Evolutionary conservation across 1,284 basidiomycete species (phyloP).

Genomic region (Xerocomus alliaceus): DNA sequence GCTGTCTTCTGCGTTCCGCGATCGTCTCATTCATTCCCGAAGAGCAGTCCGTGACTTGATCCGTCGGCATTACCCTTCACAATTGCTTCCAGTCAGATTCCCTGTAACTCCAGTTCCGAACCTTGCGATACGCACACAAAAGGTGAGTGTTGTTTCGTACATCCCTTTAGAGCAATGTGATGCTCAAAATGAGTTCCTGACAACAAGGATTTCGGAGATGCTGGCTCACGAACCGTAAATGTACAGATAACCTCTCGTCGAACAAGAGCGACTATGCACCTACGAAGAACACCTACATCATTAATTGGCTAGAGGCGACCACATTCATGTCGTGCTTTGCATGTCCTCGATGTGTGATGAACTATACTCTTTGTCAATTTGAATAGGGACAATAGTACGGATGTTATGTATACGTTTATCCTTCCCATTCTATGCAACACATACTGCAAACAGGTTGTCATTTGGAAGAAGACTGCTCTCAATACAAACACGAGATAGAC

Average conservation of each 20-base stretch:
- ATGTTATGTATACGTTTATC: not conserved
- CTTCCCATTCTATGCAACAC: not conserved
- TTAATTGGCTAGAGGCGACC: not conserved
- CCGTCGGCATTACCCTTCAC: constrained; percentile 12
- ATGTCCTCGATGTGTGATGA: not conserved
- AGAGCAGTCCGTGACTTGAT: constrained; percentile 17
- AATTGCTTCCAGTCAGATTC: constrained; percentile 12
- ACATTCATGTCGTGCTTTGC: not conserved
- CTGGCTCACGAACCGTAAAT: not conserved
- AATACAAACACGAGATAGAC: not conserved
- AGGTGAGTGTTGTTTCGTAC: constrained; percentile 2
- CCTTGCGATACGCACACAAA: not conserved
- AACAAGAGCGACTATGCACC: not conserved
- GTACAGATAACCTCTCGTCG: not conserved
- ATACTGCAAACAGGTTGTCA: no score
- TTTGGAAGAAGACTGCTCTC: not conserved
- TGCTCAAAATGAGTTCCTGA: not conserved
- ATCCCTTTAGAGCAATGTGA: not conserved
- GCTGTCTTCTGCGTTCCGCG: constrained; percentile 11
- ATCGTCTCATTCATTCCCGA: constrained; percentile 21
- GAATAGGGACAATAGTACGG: not conserved
- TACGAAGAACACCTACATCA: not conserved
- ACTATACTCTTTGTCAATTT: no score
- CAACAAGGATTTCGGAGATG: constrained; percentile 1
- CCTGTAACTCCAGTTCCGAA: constrained; percentile 2